phyloP scores from a whole-genome alignment of 495 filamentous ascomycete genomes.

The Aspergillus panamensis region DNA sequence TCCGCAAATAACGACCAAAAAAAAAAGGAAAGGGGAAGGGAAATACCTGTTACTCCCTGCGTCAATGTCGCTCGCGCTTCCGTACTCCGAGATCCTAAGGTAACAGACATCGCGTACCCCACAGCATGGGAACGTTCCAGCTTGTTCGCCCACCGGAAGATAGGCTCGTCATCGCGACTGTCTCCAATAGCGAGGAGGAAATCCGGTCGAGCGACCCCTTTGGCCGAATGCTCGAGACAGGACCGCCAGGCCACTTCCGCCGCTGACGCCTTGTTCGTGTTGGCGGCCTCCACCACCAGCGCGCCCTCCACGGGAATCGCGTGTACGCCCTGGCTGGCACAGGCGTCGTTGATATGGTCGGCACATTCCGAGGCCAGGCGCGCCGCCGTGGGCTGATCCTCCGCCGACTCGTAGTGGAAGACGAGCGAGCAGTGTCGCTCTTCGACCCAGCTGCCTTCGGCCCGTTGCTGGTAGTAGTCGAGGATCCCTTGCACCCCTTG shows the following conservation, averaged over 20 bases:
- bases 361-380: slow-evolving; percentile 83
- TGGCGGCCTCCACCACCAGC: slow-evolving; percentile 73
- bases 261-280: slow-evolving; percentile 82
- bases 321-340: slow-evolving; percentile 73
- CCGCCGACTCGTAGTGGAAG: slow-evolving; percentile 81
- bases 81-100: slow-evolving; percentile 77
- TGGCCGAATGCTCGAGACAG: slow-evolving; percentile 39
- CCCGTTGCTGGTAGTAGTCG: slow-evolving; percentile 81
- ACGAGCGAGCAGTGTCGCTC: slow-evolving; percentile 80
- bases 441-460: slow-evolving; percentile 81
- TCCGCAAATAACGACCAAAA: background rate
- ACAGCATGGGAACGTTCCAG: slow-evolving; percentile 53
- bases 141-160: slow-evolving; percentile 89
- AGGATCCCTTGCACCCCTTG: slow-evolving; percentile 69
- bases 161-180: slow-evolving; percentile 84
- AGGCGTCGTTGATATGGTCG: slow-evolving; percentile 90
- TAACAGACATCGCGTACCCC: slow-evolving; percentile 73
- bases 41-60: slow-evolving; percentile 76
- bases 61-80: slow-evolving; percentile 82
- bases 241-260: slow-evolving; percentile 63
- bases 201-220: slow-evolving; percentile 51
- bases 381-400: slow-evolving; percentile 65
- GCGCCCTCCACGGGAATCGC: slow-evolving; percentile 76
- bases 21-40: slow-evolving; percentile 6
- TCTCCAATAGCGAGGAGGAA: slow-evolving; percentile 87